Evolutionary conservation across 495 filamentous ascomycete species (phyloP).

Genomic region (Tuber magnatum): DNA sequence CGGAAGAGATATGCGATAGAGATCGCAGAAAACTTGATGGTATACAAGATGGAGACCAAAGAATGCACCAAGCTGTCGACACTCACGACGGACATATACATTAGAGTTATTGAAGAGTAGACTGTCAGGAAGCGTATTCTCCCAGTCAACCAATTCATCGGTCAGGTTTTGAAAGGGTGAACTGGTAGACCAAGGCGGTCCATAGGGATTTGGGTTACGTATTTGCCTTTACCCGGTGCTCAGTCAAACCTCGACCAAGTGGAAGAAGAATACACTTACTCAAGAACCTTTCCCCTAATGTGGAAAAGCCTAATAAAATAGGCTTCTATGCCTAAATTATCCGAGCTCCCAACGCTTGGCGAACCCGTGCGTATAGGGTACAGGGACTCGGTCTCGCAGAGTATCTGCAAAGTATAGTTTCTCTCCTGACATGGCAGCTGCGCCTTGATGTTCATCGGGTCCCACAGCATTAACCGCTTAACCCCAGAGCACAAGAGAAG

Average conservation of each 20-base stretch:
- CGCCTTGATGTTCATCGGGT: neutral
- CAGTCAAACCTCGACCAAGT: neutral
- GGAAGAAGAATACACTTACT: neutral
- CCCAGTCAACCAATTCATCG: neutral
- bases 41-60: slow-evolving; percentile 4
- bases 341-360: neutral
- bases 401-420: slow-evolving; percentile 1
- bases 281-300: slow-evolving; percentile 1
- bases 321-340: slow-evolving; percentile 1
- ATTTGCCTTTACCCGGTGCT: neutral
- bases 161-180: neutral
- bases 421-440: neutral
- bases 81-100: neutral
- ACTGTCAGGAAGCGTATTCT: neutral
- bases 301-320: neutral
- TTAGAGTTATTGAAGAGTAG: neutral
- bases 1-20: slow-evolving; percentile 2
- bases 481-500: slow-evolving; percentile 1
- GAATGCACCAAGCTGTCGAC: neutral
- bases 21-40: slow-evolving; percentile 1
- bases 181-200: neutral
- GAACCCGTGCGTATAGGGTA: neutral
- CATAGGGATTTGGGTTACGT: neutral
- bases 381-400: neutral
- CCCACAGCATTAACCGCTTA: neutral